Percentiles rank a stretch among this genome's conserved stretches.
phyloP scores from a whole-genome alignment of 2,329 filamentous ascomycete genomes.

The Fusarium sp. region DNA sequence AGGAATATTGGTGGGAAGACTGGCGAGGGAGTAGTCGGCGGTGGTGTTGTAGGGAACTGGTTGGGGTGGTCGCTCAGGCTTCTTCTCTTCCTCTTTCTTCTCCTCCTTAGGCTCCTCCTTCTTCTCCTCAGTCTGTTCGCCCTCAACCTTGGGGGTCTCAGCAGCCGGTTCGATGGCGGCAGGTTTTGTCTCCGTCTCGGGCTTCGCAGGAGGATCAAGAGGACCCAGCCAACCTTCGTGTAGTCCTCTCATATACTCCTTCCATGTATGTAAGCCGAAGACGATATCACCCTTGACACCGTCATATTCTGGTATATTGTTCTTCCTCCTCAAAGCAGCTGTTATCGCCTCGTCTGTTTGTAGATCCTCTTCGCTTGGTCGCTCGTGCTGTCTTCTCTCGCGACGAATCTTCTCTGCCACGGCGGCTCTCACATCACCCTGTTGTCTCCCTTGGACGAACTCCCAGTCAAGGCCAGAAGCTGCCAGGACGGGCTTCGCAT shows the following conservation, averaged over 20 bases:
- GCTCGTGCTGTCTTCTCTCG: slow-evolving; percentile 68
- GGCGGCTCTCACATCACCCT: slow-evolving; percentile 91
- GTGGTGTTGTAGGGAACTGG: slow-evolving; percentile 79
- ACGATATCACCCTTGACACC: slow-evolving; percentile 86
- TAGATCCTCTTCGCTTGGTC: slow-evolving; percentile 59
- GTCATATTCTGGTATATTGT: slow-evolving; percentile 76
- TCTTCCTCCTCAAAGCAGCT: slow-evolving; percentile 70
- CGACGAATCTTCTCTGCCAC: slow-evolving; percentile 88
- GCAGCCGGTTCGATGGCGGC: slow-evolving; percentile 42
- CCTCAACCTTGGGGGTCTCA: slow-evolving; percentile 37
- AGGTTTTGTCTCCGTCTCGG: slow-evolving; percentile 40
- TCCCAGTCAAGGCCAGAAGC: slow-evolving; percentile 95
- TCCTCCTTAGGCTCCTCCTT: slow-evolving; percentile 45
- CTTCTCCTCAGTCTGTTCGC: slow-evolving; percentile 51
- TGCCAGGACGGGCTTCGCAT: slow-evolving; percentile 91
- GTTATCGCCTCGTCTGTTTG: slow-evolving; percentile 66
- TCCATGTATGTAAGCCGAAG: slow-evolving; percentile 93
- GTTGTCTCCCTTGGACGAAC: slow-evolving; percentile 88
- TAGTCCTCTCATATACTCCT: slow-evolving; percentile 91
- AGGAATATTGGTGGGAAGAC: slow-evolving; percentile 74
- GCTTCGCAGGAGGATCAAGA: slow-evolving; percentile 68
- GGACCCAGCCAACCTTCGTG: slow-evolving; percentile 98
- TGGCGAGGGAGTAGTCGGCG: slow-evolving; percentile 74
- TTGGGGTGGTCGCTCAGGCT: slow-evolving; percentile 69
- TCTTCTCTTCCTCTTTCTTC: slow-evolving; percentile 61